Conservation (phyloP, 2,329 filamentous ascomycete species). For the Neofusicoccum sp. region DNA sequence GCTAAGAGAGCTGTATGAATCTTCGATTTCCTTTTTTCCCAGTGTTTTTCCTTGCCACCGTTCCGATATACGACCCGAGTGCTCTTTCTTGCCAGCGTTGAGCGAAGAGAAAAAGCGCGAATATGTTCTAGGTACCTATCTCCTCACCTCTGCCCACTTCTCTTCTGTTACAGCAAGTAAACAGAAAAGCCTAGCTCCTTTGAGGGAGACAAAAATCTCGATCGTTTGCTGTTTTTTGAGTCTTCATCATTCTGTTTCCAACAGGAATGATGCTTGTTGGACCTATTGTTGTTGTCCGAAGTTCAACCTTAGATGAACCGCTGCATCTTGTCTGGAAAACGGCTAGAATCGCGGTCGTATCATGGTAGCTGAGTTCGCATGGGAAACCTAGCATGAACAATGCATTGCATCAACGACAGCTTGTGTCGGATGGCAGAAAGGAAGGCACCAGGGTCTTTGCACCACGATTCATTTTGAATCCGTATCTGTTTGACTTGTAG, state of each 20-base stretch:
- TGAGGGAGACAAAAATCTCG: background rate
- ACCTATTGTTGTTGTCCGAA: background rate
- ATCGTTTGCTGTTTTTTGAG: background rate
- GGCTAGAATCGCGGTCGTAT: no score
- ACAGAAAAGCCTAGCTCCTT: background rate
- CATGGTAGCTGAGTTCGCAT: no score
- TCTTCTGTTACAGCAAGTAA: background rate
- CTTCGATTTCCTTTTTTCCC: background rate
- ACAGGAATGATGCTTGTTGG: no score
- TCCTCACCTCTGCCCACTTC: background rate
- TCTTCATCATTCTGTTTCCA: background rate
- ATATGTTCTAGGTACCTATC: background rate
- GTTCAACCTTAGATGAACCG: no score
- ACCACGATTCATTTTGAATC: no score
- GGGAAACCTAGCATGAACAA: no score
- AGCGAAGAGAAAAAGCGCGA: background rate
- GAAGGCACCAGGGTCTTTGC: no score
- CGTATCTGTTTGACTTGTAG: no score
- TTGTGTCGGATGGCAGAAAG: no score
- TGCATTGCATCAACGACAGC: no score
- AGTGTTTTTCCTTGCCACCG: background rate
- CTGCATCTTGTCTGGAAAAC: no score
- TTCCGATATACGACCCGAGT: background rate
- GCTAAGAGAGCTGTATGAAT: background rate
- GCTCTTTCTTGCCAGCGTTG: background rate